Evolutionary conservation across 805 yeast genomes (phyloP), one percentile per base, ranked within the genome.

Genomic region (Lachancea nothofagi): DNA sequence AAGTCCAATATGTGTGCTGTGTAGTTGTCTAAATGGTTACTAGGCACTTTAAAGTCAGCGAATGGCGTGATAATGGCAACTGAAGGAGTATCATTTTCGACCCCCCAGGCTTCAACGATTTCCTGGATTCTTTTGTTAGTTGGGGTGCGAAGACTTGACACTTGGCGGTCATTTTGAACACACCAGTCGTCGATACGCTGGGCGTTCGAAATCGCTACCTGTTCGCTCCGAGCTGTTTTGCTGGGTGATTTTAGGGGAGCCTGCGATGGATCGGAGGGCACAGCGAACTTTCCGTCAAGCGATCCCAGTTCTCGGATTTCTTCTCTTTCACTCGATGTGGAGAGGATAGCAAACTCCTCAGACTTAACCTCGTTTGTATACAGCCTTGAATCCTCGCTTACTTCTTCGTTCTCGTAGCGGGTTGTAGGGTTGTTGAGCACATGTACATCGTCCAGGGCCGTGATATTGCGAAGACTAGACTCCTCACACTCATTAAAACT

Each of bases 81-180:
- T 8, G 36, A 22, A 5, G 46, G 45, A 6, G 41, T 22, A 15
- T 48, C 40, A 21, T 59, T 59, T 28, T 58, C 65, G 38, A 58
- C 57, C 17, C 64, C 66, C 66, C 66, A 61, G 1, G 64, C 59
- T 2, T 54, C 55, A n/a, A 60, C 39, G 2, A 57, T 36, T 7
- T 60, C 62, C 25, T 43, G 47, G 3, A 50, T 38, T 19, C 42
- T 40, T 7, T 44, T 25, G 14, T 40, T 35, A 1, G 37, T 33
- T 5, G 33, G 42, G 2, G 24, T 28, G 3, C 35, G 44, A 20
- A 30, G 20, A n/a, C 15, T 13, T 10, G 36, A 13, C 14, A 27
- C 29, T 3, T 32, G 23, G 5, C 26, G 22, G 17, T 46, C 46
- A 38, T 44, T 49, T 8, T 46, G 48, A 31, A 49, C 13, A 32